A percentile compares a stretch with the other conserved stretches of the same genome.
phyloP scores from a whole-genome alignment of 208 protist genomes.

The Crithidia brevicula region DNA sequence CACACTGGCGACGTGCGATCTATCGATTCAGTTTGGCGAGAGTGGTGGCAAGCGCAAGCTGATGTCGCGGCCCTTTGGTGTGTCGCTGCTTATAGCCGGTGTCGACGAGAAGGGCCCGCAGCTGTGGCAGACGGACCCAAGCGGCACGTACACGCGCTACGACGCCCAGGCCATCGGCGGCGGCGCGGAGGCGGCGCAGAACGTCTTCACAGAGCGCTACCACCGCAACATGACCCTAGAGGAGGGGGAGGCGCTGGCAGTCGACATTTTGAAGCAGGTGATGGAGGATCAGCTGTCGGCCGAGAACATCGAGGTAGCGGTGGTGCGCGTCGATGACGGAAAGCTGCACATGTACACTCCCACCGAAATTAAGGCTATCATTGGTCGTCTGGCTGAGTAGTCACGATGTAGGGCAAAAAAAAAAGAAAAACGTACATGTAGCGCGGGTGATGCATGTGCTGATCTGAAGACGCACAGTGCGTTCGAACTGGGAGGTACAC shows the following conservation, averaged over 20 bases:
- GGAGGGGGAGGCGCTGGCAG: slow-evolving; percentile 96
- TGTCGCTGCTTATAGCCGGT: slow-evolving; percentile 98
- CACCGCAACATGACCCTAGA: slow-evolving; percentile 96
- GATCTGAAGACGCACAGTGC: no score
- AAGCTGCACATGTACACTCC: slow-evolving; percentile 93
- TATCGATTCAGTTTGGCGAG: slow-evolving; percentile 98
- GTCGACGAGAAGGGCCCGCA: slow-evolving; percentile 97
- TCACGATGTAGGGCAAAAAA: background rate
- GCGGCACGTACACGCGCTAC: slow-evolving; percentile 97
- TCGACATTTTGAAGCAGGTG: slow-evolving; percentile 98
- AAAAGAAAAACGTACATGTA: no score
- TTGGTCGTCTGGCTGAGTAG: slow-evolving; percentile 70
- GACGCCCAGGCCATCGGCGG: slow-evolving; percentile 99
- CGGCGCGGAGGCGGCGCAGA: slow-evolving; percentile 98
- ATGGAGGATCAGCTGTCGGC: slow-evolving; percentile 99
- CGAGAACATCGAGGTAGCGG: slow-evolving; percentile 97
- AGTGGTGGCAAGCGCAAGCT: slow-evolving; percentile 85
- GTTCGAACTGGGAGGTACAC: no score
- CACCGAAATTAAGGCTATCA: slow-evolving; percentile 91
- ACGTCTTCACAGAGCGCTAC: slow-evolving; percentile 97
- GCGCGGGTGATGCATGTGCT: no score
- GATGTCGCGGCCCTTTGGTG: slow-evolving; percentile 98
- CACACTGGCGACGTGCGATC: slow-evolving; percentile 98
- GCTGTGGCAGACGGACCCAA: slow-evolving; percentile 98
- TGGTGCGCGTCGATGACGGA: slow-evolving; percentile 74